Evolutionary conservation across 768 basidiomycete genomes (phyloP).

Genomic region (Leccinellum rugosiceps): DNA sequence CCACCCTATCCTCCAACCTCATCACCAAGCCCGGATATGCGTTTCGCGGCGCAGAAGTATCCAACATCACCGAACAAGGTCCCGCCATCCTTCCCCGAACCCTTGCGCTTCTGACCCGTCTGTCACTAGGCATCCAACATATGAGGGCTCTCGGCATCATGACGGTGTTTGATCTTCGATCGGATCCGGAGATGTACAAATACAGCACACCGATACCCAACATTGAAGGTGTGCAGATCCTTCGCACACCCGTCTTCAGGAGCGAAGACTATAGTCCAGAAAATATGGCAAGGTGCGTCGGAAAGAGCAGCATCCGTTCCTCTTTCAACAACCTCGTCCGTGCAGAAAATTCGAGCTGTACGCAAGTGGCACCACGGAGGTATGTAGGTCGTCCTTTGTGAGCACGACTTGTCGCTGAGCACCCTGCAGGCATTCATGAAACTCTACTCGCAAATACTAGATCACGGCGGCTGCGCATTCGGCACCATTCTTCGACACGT

Average conservation of each 20-base stretch:
- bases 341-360: constrained; percentile 53
- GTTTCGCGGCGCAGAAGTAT: constrained; percentile 72
- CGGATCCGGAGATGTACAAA: constrained; percentile 74
- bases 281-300: constrained; percentile 78
- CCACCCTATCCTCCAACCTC: constrained; percentile 43
- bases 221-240: constrained; percentile 60
- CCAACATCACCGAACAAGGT: constrained; percentile 70
- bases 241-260: constrained; percentile 61
- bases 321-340: constrained; percentile 9
- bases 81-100: background rate
- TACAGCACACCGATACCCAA: constrained; percentile 62
- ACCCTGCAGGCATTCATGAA: constrained; percentile 68
- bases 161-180: constrained; percentile 74
- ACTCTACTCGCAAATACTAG: constrained; percentile 77
- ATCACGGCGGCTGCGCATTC: constrained; percentile 66
- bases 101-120: background rate
- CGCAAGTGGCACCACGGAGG: constrained; percentile 78
- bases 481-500: constrained; percentile 72
- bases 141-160: constrained; percentile 61
- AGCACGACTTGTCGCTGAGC: background rate
- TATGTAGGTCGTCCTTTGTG: constrained; percentile 20
- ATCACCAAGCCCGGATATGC: constrained; percentile 56
- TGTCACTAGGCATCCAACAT: constrained; percentile 48
- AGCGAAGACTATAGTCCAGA: constrained; percentile 81
- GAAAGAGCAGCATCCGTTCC: background rate